phyloP scores from a whole-genome alignment of 371 early-diverging fungal genomes.

The Mucor indicus region DNA sequence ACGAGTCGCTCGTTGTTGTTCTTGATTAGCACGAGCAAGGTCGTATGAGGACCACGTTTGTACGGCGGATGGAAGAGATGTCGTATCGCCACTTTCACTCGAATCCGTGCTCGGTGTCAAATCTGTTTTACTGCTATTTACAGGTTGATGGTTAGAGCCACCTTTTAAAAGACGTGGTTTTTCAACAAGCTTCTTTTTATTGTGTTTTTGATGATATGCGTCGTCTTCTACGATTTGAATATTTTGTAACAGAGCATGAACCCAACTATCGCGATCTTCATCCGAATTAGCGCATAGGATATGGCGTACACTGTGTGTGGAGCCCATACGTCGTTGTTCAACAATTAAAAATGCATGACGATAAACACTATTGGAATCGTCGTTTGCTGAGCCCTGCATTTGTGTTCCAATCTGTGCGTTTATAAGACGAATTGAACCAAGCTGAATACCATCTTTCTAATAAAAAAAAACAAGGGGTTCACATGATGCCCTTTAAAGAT shows the following conservation, averaged over 20 bases:
- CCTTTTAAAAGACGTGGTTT: no score
- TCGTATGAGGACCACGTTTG: slow-evolving; percentile 9
- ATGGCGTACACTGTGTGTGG: slow-evolving; percentile 64
- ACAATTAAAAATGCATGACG: slow-evolving; percentile 79
- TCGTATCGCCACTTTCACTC: no score
- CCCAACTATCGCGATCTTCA: slow-evolving; percentile 88
- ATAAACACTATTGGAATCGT: slow-evolving; percentile 55
- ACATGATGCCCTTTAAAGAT: neutral
- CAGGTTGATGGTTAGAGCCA: no score
- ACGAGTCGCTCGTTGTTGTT: slow-evolving; percentile 25
- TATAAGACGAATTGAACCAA: slow-evolving; percentile 49
- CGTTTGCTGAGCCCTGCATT: slow-evolving; percentile 32
- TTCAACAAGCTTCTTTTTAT: slow-evolving; percentile 19
- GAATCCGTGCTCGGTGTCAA: no score
- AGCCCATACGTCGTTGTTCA: slow-evolving; percentile 65
- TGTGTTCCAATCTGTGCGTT: slow-evolving; percentile 53
- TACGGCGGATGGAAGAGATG: no score
- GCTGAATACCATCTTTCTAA: slow-evolving; percentile 60
- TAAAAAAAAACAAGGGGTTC: neutral
- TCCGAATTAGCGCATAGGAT: slow-evolving; percentile 89
- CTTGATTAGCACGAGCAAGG: slow-evolving; percentile 10
- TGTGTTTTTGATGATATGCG: neutral
- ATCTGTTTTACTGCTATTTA: no score
- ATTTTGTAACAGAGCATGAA: slow-evolving; percentile 59
- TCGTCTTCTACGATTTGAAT: slow-evolving; percentile 34